Conservation (phyloP, 2,329 filamentous ascomycete genomes). For the Hirsutella minnesotensis region DNA sequence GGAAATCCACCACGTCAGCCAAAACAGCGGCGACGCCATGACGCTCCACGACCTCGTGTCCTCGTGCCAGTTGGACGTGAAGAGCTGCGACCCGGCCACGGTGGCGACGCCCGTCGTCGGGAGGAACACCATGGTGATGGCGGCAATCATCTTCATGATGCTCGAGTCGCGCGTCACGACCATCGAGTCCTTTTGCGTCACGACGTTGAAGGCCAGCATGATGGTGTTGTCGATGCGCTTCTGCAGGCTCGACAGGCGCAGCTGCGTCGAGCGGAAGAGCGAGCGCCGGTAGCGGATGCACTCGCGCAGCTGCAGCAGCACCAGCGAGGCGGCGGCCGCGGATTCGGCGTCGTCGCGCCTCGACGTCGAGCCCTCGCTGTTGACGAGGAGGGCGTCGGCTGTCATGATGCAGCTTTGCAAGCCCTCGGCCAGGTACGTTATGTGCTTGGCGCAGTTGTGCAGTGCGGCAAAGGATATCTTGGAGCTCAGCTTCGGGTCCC, state of each 20-base stretch:
- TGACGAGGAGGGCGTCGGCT: conserved; percentile 6
- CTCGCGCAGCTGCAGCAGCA: conserved; percentile 15
- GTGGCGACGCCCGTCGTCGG: conserved; percentile 23
- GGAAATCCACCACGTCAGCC: conserved; percentile 17
- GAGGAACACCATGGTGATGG: conserved; percentile 24
- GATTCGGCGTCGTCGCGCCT: conserved; percentile 4
- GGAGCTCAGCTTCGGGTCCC: conserved; percentile 7
- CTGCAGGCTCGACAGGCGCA: conserved; percentile 21
- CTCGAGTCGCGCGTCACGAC: conserved; percentile 21
- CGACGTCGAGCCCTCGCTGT: background rate
- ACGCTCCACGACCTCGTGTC: conserved; percentile 12
- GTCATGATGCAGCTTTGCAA: conserved; percentile 15
- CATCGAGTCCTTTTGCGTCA: conserved; percentile 23
- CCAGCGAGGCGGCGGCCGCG: conserved; percentile 3
- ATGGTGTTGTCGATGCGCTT: conserved; percentile 22
- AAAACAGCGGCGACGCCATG: conserved; percentile 15
- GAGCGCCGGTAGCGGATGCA: conserved; percentile 18
- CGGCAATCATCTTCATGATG: conserved; percentile 25
- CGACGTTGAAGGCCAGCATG: conserved; percentile 22
- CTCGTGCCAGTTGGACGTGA: conserved; percentile 9
- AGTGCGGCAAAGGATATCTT: conserved; percentile 15
- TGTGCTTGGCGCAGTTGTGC: conserved; percentile 18
- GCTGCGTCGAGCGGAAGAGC: conserved; percentile 21
- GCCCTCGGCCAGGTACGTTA: conserved; percentile 16
- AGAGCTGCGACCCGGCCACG: conserved; percentile 17